Percentiles rank a stretch among this genome's conserved stretches.
phyloP scores from a whole-genome alignment of 1,284 basidiomycete genomes.

The Exobasidium rhododendri region DNA sequence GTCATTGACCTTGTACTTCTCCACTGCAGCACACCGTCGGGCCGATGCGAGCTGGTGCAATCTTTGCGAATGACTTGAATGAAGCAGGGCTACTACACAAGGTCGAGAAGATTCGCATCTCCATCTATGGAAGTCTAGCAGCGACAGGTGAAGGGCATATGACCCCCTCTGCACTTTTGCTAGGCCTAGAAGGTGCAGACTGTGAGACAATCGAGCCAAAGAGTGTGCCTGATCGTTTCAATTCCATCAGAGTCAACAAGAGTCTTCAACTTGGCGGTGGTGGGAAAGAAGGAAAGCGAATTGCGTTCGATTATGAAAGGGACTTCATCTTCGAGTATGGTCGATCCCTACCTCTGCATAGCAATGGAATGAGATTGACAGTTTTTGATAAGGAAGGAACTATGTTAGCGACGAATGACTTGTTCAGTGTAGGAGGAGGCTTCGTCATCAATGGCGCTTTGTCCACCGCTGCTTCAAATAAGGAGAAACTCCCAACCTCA shows the following conservation, averaged over 20 bases:
- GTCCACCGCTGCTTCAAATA: constrained; percentile 25
- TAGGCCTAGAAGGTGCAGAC: constrained; percentile 75
- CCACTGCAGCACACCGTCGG: constrained; percentile 68
- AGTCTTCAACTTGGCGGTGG: constrained; percentile 64
- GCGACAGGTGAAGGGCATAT: constrained; percentile 82
- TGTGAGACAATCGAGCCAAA: constrained; percentile 75
- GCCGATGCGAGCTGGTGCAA: constrained; percentile 85
- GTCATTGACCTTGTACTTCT: no score
- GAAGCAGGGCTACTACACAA: constrained; percentile 70
- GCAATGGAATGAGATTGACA: constrained; percentile 79
- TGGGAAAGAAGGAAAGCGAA: constrained; percentile 4
- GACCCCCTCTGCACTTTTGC: constrained; percentile 86
- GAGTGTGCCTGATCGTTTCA: constrained; percentile 67
- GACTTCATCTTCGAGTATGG: constrained; percentile 70
- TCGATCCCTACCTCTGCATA: constrained; percentile 55
- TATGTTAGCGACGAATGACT: constrained; percentile 88
- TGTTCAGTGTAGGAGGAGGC: constrained; percentile 62
- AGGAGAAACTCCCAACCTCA: constrained; percentile 1
- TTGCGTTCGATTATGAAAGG: constrained; percentile 20
- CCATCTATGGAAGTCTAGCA: constrained; percentile 66
- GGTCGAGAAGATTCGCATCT: constrained; percentile 76
- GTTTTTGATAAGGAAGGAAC: constrained; percentile 77
- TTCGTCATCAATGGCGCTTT: constrained; percentile 50
- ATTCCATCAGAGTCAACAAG: constrained; percentile 67
- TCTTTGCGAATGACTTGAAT: constrained; percentile 69